Percentiles rank a stretch among this genome's conserved stretches.
phyloP scores from a whole-genome alignment of 257 asterid genomes.

The Ajuga chamaepitys region DNA sequence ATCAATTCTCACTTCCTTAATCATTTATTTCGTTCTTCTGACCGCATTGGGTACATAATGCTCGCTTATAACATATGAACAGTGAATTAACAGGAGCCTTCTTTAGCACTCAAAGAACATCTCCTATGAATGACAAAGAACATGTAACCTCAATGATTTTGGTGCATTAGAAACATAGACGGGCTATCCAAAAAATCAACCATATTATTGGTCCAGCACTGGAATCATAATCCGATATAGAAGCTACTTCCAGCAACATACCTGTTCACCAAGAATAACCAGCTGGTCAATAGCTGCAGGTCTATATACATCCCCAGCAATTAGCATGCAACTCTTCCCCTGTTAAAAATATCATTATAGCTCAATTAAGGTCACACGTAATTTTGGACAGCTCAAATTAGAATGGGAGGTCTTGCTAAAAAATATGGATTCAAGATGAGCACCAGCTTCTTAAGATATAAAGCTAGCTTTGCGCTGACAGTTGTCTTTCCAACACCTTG shows the following conservation, averaged over 20 bases:
- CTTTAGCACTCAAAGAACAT: background rate
- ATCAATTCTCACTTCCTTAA: background rate
- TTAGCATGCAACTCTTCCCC: constrained; percentile 97
- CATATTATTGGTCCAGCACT: background rate
- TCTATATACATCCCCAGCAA: constrained; percentile 96
- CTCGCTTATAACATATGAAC: background rate
- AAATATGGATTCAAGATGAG: constrained; percentile 12
- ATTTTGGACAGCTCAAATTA: constrained; percentile 1
- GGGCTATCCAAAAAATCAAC: background rate
- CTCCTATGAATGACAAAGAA: background rate
- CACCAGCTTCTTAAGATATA: constrained; percentile 92
- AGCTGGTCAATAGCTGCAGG: constrained; percentile 99
- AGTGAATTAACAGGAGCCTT: background rate
- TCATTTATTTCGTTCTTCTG: background rate
- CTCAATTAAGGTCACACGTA: constrained; percentile 17
- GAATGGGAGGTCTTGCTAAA: background rate
- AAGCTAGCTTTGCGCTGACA: constrained; percentile 92
- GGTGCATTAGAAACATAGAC: background rate
- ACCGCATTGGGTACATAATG: background rate
- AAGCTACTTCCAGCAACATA: constrained; percentile 16
- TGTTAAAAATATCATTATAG: constrained; percentile 24
- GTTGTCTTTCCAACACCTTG: constrained; percentile 99
- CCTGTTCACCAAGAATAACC: constrained; percentile 75
- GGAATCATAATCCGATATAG: constrained; percentile 8
- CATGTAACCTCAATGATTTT: background rate